These are phyloP conservation scores for Linnemannia hyalina DNA, from an alignment of 192 early-diverging fungal genomes.

Conservation along the genomic window DNA sequence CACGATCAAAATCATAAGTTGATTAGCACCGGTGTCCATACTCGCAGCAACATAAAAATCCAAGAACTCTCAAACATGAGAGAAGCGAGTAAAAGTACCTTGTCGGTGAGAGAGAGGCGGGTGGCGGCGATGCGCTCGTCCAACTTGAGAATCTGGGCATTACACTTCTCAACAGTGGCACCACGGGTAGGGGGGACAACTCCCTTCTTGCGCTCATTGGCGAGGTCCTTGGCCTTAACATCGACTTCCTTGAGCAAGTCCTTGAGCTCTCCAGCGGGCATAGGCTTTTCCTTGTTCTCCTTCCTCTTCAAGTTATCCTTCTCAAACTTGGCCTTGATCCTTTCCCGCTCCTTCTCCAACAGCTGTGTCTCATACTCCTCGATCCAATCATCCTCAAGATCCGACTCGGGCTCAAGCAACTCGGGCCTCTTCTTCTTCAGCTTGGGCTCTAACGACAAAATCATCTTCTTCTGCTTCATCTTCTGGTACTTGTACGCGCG, in stretches of 20 bases:
- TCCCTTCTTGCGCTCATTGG: constrained; percentile 61
- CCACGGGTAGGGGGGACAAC: constrained; percentile 62
- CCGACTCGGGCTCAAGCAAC: constrained; percentile 75
- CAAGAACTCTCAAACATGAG: not conserved
- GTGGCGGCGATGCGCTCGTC: constrained; percentile 79
- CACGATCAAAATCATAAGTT: not conserved
- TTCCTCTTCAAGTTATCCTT: constrained; percentile 89
- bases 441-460: constrained; percentile 81
- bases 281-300: constrained; percentile 68
- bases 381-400: constrained; percentile 87
- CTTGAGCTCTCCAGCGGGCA: constrained; percentile 65
- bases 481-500: constrained; percentile 90
- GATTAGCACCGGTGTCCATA: not conserved
- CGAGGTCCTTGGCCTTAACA: constrained; percentile 61
- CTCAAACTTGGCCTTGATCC: constrained; percentile 69
- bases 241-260: constrained; percentile 66
- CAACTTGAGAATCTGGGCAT: constrained; percentile 78
- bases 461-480: constrained; percentile 73
- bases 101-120: constrained; percentile 85
- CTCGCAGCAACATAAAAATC: not conserved
- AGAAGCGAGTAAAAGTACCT: constrained; percentile 59
- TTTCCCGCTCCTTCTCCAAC: constrained; percentile 83
- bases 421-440: constrained; percentile 83
- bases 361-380: constrained; percentile 65
- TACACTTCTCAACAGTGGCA: constrained; percentile 77